phyloP scores from a whole-genome alignment of 2,329 filamentous ascomycete species.

The Aspergillus fumigatiaffinis region DNA sequence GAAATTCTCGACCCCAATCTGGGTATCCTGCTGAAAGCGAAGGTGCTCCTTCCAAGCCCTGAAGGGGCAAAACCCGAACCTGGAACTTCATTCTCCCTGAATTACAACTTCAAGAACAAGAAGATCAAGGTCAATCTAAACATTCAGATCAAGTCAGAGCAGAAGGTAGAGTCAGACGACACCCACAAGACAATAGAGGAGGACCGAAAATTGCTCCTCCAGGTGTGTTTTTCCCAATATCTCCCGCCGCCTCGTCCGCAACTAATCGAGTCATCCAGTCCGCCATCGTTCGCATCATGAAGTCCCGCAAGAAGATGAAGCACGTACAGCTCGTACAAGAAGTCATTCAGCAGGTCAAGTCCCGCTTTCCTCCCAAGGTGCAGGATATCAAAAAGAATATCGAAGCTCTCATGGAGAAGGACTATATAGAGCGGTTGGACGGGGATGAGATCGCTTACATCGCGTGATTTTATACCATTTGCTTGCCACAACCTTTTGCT shows the following conservation, averaged over 20 bases:
- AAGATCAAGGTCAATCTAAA: constrained; percentile 97
- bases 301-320: constrained; percentile 98
- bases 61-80: constrained; percentile 71
- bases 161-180: constrained; percentile 93
- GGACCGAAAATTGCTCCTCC: constrained; percentile 90
- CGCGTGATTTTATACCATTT: constrained; percentile 54
- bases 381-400: constrained; percentile 99
- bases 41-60: constrained; percentile 71
- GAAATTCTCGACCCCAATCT: constrained; percentile 86
- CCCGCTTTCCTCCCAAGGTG: constrained; percentile 88
- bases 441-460: constrained; percentile 93
- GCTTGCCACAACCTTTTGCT: constrained; percentile 4
- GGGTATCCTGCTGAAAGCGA: constrained; percentile 85
- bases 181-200: constrained; percentile 99
- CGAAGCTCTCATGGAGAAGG: constrained; percentile 96
- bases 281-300: constrained; percentile 99
- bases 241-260: constrained; percentile 13
- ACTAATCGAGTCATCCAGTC: constrained; percentile 56
- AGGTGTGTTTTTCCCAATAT: constrained; percentile 61
- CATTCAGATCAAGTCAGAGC: constrained; percentile 88
- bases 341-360: constrained; percentile 91
- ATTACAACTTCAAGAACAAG: constrained; percentile 96
- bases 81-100: constrained; percentile 77
- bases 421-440: constrained; percentile 93
- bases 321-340: constrained; percentile 91